These are phyloP conservation scores for Colletotrichum sansevieriae DNA, from an alignment of 2,329 filamentous ascomycete species.

Conservation along the genomic window DNA sequence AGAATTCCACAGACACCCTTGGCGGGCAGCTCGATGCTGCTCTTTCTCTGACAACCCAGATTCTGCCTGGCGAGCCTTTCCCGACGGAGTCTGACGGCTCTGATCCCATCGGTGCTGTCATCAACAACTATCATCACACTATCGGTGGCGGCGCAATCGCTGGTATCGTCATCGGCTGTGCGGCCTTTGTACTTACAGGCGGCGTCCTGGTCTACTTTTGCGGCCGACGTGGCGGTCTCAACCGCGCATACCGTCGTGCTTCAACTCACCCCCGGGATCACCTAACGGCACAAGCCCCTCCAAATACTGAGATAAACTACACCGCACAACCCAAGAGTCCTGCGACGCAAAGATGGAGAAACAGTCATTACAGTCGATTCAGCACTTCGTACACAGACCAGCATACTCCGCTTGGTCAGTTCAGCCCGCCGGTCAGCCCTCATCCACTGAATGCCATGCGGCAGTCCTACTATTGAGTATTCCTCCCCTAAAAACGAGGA, in stretches of 20 bases:
- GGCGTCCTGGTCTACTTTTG: slow-evolving; percentile 62
- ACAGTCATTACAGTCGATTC: slow-evolving; percentile 44
- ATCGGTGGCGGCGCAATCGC: slow-evolving; percentile 65
- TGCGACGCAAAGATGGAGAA: slow-evolving; percentile 45
- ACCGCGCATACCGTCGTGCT: slow-evolving; percentile 52
- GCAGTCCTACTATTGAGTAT: slow-evolving; percentile 48
- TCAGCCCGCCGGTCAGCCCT: slow-evolving; percentile 42
- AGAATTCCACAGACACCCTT: slow-evolving; percentile 63
- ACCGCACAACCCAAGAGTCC: slow-evolving; percentile 47
- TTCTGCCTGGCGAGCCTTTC: slow-evolving; percentile 68
- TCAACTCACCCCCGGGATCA: neutral
- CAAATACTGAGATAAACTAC: slow-evolving; percentile 34
- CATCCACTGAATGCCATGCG: slow-evolving; percentile 20
- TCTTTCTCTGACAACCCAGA: slow-evolving; percentile 62
- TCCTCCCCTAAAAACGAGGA: neutral
- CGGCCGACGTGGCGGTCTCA: slow-evolving; percentile 56
- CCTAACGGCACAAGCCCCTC: neutral
- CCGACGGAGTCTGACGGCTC: slow-evolving; percentile 59
- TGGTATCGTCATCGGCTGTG: slow-evolving; percentile 68
- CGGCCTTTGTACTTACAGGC: slow-evolving; percentile 59
- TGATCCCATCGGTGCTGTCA: slow-evolving; percentile 21
- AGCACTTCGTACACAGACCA: slow-evolving; percentile 44
- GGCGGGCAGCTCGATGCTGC: slow-evolving; percentile 62
- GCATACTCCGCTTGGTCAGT: neutral
- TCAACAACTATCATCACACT: slow-evolving; percentile 28